These are phyloP conservation scores for Kuraishia piskuri DNA, from an alignment of 805 yeast genomes.

Conservation along the genomic window DNA sequence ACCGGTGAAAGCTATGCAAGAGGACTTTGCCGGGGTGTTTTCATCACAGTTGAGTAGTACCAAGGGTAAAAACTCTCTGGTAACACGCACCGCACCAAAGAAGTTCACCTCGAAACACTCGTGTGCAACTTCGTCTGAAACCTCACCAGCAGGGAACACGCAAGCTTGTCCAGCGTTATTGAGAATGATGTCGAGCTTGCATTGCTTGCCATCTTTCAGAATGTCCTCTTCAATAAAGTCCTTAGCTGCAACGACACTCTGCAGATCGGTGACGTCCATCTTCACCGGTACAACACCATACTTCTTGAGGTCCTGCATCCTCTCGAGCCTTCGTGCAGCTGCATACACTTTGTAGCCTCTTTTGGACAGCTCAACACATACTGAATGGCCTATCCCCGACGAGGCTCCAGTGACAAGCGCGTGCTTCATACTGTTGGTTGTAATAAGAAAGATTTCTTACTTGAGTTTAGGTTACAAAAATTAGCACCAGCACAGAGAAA, in stretches of 20 bases:
- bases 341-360: slow-evolving; percentile 56
- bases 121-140: slow-evolving; percentile 40
- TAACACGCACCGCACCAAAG: slow-evolving; percentile 57
- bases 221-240: slow-evolving; percentile 30
- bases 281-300: slow-evolving; percentile 35
- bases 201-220: slow-evolving; percentile 20
- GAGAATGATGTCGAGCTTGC: slow-evolving; percentile 47
- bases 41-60: slow-evolving; percentile 30
- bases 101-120: slow-evolving; percentile 60
- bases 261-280: slow-evolving; percentile 50
- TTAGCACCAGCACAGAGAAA: too few species aligned
- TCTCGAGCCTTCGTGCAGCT: slow-evolving; percentile 59
- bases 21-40: slow-evolving; percentile 40
- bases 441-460: too few species aligned
- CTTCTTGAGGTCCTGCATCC: slow-evolving; percentile 43
- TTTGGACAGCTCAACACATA: slow-evolving; percentile 35
- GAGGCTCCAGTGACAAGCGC: slow-evolving; percentile 57
- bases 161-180: slow-evolving; percentile 72
- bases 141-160: slow-evolving; percentile 62
- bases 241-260: slow-evolving; percentile 36
- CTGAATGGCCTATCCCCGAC: slow-evolving; percentile 46
- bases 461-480: too few species aligned
- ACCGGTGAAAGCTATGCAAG: slow-evolving; percentile 60
- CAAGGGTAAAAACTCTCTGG: slow-evolving; percentile 46
- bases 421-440: too few species aligned